Evolutionary conservation across 352 stramenopile species (phyloP).

Genomic region (Globisporangium radiosum): DNA sequence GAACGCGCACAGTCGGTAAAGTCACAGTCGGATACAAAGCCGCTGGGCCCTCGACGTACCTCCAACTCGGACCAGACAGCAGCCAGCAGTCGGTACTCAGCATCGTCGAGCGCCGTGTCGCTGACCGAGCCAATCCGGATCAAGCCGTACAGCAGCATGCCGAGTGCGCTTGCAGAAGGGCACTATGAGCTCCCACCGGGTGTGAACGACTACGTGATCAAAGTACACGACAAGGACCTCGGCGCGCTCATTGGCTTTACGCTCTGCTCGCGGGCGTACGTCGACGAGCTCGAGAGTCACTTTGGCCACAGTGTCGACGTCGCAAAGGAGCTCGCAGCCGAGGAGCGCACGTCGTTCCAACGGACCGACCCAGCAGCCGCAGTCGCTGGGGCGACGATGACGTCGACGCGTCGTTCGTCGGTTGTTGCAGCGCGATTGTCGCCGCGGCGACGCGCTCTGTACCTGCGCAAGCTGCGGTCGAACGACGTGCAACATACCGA

Average conservation of each 20-base stretch:
- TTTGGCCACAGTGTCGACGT: slow-evolving; percentile 51
- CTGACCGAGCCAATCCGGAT: slow-evolving; percentile 36
- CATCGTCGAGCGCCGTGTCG: slow-evolving; percentile 19
- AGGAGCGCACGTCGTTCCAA: slow-evolving; percentile 6
- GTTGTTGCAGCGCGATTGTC: slow-evolving; percentile 11
- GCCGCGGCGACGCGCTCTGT: slow-evolving; percentile 38
- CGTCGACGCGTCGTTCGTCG: slow-evolving; percentile 2
- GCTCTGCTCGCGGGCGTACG: slow-evolving; percentile 65
- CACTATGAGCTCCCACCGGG: slow-evolving; percentile 68
- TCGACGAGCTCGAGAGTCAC: slow-evolving; percentile 58
- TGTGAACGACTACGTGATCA: slow-evolving; percentile 74
- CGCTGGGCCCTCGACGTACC: slow-evolving; percentile 17
- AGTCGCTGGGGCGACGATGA: not conserved
- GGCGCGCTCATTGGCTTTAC: slow-evolving; percentile 79
- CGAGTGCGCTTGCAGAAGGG: slow-evolving; percentile 39
- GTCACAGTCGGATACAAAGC: slow-evolving; percentile 39
- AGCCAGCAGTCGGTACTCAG: slow-evolving; percentile 17
- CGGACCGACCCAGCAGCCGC: not conserved
- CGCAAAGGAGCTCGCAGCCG: slow-evolving; percentile 28
- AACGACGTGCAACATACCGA: slow-evolving; percentile 71
- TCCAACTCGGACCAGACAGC: slow-evolving; percentile 35
- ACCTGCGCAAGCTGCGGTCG: slow-evolving; percentile 63
- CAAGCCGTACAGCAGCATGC: slow-evolving; percentile 47
- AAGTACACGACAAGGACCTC: slow-evolving; percentile 76
- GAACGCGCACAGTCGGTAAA: slow-evolving; percentile 32